Conservation (phyloP, 1,139 yeast species). For the Yamadazyma triangularis region DNA sequence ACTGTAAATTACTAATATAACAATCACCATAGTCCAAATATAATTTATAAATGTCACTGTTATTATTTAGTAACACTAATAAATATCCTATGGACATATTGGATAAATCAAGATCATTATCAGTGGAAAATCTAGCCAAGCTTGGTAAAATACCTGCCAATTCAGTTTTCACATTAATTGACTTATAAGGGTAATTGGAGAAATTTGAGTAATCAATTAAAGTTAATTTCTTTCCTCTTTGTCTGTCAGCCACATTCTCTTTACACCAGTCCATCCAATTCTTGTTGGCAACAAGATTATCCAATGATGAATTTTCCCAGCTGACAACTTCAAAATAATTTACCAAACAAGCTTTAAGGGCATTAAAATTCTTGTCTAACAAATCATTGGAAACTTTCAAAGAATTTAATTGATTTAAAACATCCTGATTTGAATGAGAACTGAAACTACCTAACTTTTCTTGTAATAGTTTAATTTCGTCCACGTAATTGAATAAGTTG, state of each 20-base stretch:
- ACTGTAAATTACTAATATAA: conserved; percentile 9
- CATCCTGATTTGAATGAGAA: conserved; percentile 3
- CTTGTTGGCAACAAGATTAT: conserved; percentile 8
- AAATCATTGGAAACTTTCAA: conserved; percentile 6
- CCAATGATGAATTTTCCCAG: conserved; percentile 8
- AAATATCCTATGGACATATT: conserved; percentile 8
- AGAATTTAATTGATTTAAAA: conserved; percentile 1
- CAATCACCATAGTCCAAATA: conserved; percentile 10
- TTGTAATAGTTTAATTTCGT: conserved; percentile 12
- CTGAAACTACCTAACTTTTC: conserved; percentile 5
- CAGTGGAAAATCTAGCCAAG: conserved; percentile 8
- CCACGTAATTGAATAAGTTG: conserved; percentile 11
- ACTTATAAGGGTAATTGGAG: conserved; percentile 8
- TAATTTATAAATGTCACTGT: conserved; percentile 6
- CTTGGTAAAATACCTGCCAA: conserved; percentile 8
- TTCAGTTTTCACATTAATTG: conserved; percentile 9
- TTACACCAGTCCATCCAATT: conserved; percentile 15
- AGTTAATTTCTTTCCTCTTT: conserved; percentile 3
- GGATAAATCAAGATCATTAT: conserved; percentile 9
- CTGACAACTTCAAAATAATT: conserved; percentile 7
- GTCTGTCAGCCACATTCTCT: conserved; percentile 8
- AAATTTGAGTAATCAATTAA: conserved; percentile 12
- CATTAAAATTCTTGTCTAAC: conserved; percentile 5
- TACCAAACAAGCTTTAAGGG: conserved; percentile 2
- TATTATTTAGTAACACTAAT: conserved; percentile 6